Evolutionary conservation across 768 basidiomycete genomes (phyloP).

Genomic region (Suillus spraguei): DNA sequence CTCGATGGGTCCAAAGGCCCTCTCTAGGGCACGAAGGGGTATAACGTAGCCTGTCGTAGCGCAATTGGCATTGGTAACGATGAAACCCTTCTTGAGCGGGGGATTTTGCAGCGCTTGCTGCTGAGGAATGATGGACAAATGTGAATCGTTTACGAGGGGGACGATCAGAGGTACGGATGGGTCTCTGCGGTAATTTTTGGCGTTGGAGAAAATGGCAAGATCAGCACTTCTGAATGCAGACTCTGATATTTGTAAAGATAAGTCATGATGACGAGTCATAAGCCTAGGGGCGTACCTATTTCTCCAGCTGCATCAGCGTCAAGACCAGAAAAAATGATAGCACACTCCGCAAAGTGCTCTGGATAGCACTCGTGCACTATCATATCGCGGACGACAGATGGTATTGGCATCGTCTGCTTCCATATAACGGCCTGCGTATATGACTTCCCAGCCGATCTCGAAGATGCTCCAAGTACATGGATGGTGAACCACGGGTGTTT

Average conservation of each 20-base stretch:
- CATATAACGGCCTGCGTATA: constrained; percentile 78
- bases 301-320: constrained; percentile 95
- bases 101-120: constrained; percentile 74
- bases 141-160: constrained; percentile 89
- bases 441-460: constrained; percentile 81
- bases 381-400: constrained; percentile 52
- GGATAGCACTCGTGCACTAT: constrained; percentile 78
- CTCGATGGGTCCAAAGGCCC: constrained; percentile 92
- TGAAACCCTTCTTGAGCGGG: constrained; percentile 81
- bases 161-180: constrained; percentile 94
- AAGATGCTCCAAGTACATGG: constrained; percentile 86
- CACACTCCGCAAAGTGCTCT: constrained; percentile 77
- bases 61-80: constrained; percentile 99
- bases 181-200: constrained; percentile 95
- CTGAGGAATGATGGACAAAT: constrained; percentile 81
- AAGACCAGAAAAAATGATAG: constrained; percentile 92
- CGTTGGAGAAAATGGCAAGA: constrained; percentile 92
- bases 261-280: not conserved
- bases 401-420: constrained; percentile 87
- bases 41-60: constrained; percentile 92
- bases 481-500: constrained; percentile 90
- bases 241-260: constrained; percentile 51
- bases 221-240: constrained; percentile 83
- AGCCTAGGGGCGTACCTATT: constrained; percentile 59
- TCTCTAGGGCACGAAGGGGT: constrained; percentile 89